Evolutionary conservation across 83 land plant species (phyloP).

Genomic region (Isoetes engelmannii): DNA sequence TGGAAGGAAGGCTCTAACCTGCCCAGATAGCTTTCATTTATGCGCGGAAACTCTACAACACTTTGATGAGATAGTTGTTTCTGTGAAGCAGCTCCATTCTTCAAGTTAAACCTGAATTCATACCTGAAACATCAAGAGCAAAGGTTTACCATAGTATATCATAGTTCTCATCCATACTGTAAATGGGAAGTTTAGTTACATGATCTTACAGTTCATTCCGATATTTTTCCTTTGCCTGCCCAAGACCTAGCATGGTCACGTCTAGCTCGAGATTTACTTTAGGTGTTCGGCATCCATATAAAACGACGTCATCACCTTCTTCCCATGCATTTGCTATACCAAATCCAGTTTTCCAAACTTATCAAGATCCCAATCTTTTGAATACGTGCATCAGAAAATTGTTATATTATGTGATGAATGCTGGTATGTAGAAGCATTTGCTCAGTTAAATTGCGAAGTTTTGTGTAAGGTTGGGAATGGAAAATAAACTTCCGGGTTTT

Average conservation of each 20-base stretch:
- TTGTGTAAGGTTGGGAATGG: too few species aligned
- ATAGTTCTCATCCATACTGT: too few species aligned
- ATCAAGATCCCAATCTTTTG: too few species aligned
- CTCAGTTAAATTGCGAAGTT: too few species aligned
- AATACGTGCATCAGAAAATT: too few species aligned
- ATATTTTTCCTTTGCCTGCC: too few species aligned
- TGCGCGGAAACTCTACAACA: constrained; percentile 78
- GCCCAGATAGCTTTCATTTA: constrained; percentile 79
- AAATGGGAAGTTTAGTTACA: too few species aligned
- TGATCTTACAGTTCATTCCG: constrained; percentile 75
- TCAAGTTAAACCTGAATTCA: constrained; percentile 85
- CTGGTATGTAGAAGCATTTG: too few species aligned
- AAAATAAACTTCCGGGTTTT: too few species aligned
- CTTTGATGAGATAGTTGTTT: constrained; percentile 55
- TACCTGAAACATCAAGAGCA: constrained; percentile 52
- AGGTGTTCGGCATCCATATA: constrained; percentile 66
- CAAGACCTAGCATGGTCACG: too few species aligned
- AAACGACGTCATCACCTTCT: constrained; percentile 84
- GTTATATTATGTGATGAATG: too few species aligned
- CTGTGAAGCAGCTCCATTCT: constrained; percentile 71
- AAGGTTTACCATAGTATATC: not conserved
- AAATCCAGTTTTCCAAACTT: constrained; percentile 4
- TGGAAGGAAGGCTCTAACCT: constrained; percentile 28
- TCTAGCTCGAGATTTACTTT: constrained; percentile 63
- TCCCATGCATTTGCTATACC: constrained; percentile 95